Evolutionary conservation across 1,284 basidiomycete genomes (phyloP).

Genomic region (Xanthoconium separans): DNA sequence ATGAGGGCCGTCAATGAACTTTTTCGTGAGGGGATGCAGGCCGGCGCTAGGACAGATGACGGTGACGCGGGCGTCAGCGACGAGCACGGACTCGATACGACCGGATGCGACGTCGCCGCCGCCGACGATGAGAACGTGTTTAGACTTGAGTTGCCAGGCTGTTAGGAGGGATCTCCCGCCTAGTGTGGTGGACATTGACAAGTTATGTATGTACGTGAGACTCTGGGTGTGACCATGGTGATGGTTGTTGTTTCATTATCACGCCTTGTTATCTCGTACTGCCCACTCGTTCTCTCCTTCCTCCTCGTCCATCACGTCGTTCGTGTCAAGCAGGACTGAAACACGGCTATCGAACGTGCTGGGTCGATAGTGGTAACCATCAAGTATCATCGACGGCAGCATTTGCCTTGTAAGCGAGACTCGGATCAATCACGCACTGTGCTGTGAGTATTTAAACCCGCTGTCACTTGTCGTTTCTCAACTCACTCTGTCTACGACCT

Average conservation of each 20-base stretch:
- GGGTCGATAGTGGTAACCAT: conserved; percentile 8
- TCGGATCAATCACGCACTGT: not conserved
- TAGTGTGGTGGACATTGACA: conserved; percentile 15
- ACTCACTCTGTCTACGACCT: conserved; percentile 2
- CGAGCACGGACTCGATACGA: conserved; percentile 70
- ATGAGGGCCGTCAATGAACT: conserved; percentile 50
- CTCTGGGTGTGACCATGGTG: too few species aligned
- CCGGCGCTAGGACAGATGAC: conserved; percentile 62
- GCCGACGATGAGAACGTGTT: conserved; percentile 82
- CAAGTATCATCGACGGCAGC: not conserved
- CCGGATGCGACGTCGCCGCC: conserved; percentile 87
- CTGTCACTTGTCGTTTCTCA: not conserved
- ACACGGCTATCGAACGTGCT: not conserved
- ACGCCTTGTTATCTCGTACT: not conserved
- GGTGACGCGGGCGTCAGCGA: conserved; percentile 60
- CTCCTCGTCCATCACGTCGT: not conserved
- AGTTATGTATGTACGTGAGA: conserved; percentile 2
- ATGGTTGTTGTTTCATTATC: not conserved
- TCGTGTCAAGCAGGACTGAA: not conserved
- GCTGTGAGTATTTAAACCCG: conserved; percentile 17
- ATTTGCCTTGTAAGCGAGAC: too few species aligned
- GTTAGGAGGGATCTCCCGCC: conserved; percentile 74
- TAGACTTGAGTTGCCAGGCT: conserved; percentile 85
- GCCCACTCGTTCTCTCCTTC: not conserved
- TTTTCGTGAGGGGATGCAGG: conserved; percentile 58